These are phyloP conservation scores for Camellia sinensis DNA, from an alignment of 148 eudicot genomes.

Conservation along the genomic window DNA sequence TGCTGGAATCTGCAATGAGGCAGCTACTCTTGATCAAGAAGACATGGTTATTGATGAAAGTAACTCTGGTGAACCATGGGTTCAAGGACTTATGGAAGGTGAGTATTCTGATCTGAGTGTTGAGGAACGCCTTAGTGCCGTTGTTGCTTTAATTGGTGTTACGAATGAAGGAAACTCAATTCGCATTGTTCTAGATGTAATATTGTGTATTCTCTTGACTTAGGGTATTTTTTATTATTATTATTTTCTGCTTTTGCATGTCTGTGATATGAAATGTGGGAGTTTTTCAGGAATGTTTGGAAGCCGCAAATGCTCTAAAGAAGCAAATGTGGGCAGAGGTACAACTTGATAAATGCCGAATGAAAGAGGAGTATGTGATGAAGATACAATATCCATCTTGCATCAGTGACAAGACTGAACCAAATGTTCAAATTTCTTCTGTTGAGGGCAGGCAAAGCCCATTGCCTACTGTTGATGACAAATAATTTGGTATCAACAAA, in stretches of 20 bases:
- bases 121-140: conserved; percentile 88
- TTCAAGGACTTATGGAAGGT: conserved; percentile 78
- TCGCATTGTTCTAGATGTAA: conserved; percentile 69
- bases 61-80: conserved; percentile 72
- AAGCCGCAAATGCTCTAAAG: conserved; percentile 79
- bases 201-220: background rate
- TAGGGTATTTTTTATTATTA: background rate
- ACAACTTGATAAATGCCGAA: conserved; percentile 74
- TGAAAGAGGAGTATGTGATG: conserved; percentile 64
- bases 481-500: conserved; percentile 29
- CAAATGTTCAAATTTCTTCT: conserved; percentile 19
- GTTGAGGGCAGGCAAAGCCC: conserved; percentile 50
- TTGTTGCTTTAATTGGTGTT: conserved; percentile 74
- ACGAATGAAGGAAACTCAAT: conserved; percentile 94
- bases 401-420: conserved; percentile 43
- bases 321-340: conserved; percentile 99
- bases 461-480: conserved; percentile 33
- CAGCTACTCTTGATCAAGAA: conserved; percentile 40
- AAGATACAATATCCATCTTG: conserved; percentile 48
- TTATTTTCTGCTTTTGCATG: background rate
- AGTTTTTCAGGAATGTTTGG: conserved; percentile 73
- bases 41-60: conserved; percentile 66
- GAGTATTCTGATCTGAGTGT: conserved; percentile 77
- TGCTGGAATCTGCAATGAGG: conserved; percentile 28
- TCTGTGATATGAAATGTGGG: conserved; percentile 20